These are phyloP conservation scores for Cryoendolithus antarcticus DNA, from an alignment of 2,329 filamentous ascomycete species.

Conservation along the genomic window DNA sequence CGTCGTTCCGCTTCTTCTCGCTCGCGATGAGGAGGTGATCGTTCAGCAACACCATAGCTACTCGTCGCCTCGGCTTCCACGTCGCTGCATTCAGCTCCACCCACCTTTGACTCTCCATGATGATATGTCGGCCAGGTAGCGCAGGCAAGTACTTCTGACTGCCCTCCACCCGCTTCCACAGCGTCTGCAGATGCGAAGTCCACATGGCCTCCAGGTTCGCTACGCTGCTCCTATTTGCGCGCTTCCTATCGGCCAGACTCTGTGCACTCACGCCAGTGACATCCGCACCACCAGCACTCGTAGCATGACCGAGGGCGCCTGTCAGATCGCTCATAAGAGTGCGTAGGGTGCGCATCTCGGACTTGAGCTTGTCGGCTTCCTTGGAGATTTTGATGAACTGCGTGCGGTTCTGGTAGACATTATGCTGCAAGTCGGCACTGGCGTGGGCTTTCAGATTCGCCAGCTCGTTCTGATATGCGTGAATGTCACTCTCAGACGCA, in stretches of 20 bases:
- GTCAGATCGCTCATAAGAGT: conserved; percentile 87
- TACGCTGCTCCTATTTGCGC: conserved; percentile 82
- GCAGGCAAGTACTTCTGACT: conserved; percentile 95
- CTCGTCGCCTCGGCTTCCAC: conserved; percentile 80
- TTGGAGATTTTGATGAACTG: conserved; percentile 99
- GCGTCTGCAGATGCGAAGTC: conserved; percentile 57
- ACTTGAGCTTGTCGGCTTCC: conserved; percentile 94
- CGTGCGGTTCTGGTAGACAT: conserved; percentile 90
- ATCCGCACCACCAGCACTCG: conserved; percentile 27
- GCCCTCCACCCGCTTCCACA: conserved; percentile 96
- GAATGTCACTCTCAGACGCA: conserved; percentile 77
- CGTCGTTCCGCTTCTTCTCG: conserved; percentile 79
- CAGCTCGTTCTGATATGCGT: conserved; percentile 64
- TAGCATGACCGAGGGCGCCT: conserved; percentile 33
- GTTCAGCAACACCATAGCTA: conserved; percentile 86
- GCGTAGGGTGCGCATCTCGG: conserved; percentile 82
- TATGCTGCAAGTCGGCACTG: conserved; percentile 77
- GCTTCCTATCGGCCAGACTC: conserved; percentile 32
- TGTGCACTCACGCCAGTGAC: conserved; percentile 21
- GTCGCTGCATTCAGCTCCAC: conserved; percentile 95
- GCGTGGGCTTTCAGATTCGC: conserved; percentile 67
- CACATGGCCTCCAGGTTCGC: conserved; percentile 58
- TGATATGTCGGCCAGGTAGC: conserved; percentile 78
- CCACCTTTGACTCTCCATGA: conserved; percentile 87
- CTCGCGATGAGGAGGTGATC: conserved; percentile 87